Base-by-base conservation (phyloP, 805 yeast genomes). In the Kodamaea lidongshanica region DNA sequence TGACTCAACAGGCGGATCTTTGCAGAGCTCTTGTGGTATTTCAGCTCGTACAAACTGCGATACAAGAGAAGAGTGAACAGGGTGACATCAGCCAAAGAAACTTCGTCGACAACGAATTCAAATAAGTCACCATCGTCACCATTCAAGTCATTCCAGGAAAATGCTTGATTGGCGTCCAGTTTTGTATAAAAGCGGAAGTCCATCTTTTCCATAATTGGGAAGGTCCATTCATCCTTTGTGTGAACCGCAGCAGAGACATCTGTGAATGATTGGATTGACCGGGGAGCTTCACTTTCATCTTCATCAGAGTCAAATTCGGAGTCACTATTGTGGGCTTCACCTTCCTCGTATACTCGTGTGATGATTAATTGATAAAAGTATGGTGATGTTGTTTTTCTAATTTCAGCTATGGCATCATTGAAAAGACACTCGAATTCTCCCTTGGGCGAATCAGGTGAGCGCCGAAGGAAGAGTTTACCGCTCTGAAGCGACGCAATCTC, bases 101-200 rank as follows among this genome's bases (percentile, higher is more conserved):
- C 72, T 9, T 70, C 67, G 38, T 77, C 84, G 28, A 85, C 73
- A 13, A 81, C 67, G 56, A 84, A 88, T 54, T 87, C 94, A 54
- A 80, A 86, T 39, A 66, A 59, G 47, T 88, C 96, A 14, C 86
- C 96, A 4, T 68, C 65, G 45, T 88, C 96, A n/a, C 95, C 96
- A 25, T 76, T 77, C 20, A 75, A 50, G 52, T 92, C 95, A 9
- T 60, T 66, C 97, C 97, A 89, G 0, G 79, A 64, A 16, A 89
- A 69, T 2, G 78, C 74, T 22, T 65, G 58, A 4, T 69, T 59
- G 1, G 79, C 82, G 20, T 74, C 72, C 23, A 62, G 54, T 31
- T 70, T 69, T 34, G 70, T 63, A 34, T 63, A 64, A 34, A 71
- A 65, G 35, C 74, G 66, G 28, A 88, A 61, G 22, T 67, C 59